Evolutionary conservation across 352 stramenopile species (phyloP).

Genomic region (Phytopythium montanum): DNA sequence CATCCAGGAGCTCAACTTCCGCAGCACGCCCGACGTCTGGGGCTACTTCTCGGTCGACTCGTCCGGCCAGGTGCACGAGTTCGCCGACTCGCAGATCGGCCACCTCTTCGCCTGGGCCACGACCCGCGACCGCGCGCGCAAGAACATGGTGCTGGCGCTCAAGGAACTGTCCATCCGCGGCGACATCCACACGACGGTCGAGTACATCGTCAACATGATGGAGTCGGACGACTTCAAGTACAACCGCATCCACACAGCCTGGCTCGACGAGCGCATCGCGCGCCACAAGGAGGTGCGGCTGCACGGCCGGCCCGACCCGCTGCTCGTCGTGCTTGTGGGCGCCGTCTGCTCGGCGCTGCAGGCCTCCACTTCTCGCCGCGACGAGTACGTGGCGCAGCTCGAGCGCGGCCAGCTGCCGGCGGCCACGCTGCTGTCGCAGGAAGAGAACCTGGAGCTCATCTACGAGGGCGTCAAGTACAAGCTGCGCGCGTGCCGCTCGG

Average conservation of each 20-base stretch:
- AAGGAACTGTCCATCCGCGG: conserved; percentile 99
- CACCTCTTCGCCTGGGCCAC: conserved; percentile 98
- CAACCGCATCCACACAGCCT: conserved; percentile 99
- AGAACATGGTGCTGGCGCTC: conserved; percentile 98
- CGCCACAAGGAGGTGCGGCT: conserved; percentile 89
- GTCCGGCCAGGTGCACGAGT: conserved; percentile 99
- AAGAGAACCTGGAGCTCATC: conserved; percentile 95
- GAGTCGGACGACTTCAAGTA: conserved; percentile 98
- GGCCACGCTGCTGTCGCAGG: conserved; percentile 80
- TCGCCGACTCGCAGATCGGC: conserved; percentile 99
- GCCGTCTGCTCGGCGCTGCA: conserved; percentile 84
- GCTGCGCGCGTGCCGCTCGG: conserved; percentile 88
- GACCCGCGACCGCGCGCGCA: conserved; percentile 95
- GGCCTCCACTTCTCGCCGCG: conserved; percentile 60
- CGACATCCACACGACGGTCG: conserved; percentile 99
- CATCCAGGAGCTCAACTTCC: conserved; percentile 99
- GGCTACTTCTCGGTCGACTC: conserved; percentile 99
- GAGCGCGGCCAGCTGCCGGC: conserved; percentile 92
- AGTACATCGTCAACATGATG: conserved; percentile 99
- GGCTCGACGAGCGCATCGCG: conserved; percentile 97
- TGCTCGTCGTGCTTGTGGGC: conserved; percentile 88
- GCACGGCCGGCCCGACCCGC: conserved; percentile 75
- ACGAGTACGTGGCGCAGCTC: conserved; percentile 82
- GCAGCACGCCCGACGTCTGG: conserved; percentile 98
- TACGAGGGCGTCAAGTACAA: conserved; percentile 99